A percentile compares a stretch with the other conserved stretches of the same genome.
Conservation (phyloP, 2,329 filamentous ascomycete species). For the Alternaria panax region DNA sequence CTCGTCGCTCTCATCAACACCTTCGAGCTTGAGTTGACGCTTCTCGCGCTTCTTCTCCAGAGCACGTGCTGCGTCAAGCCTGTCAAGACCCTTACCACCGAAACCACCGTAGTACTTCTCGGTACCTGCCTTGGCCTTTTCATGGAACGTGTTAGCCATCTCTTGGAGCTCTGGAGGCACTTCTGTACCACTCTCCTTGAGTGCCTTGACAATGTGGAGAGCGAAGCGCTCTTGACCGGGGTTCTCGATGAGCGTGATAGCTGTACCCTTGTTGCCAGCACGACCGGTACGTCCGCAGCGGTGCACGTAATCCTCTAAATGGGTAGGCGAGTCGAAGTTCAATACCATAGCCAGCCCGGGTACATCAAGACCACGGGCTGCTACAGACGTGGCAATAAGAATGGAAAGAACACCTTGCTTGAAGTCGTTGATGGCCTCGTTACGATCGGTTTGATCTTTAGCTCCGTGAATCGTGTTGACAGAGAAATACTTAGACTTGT, state of each 20-base stretch:
- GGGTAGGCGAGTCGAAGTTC: constrained; percentile 93
- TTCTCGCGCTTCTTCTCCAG: constrained; percentile 81
- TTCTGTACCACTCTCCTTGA: constrained; percentile 88
- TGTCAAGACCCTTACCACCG: constrained; percentile 91
- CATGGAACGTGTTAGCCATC: constrained; percentile 73
- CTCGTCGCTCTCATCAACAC: constrained; percentile 86
- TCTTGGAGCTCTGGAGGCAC: constrained; percentile 74
- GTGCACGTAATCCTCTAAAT: constrained; percentile 96
- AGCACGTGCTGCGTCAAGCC: constrained; percentile 89
- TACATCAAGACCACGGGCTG: constrained; percentile 92
- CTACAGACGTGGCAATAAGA: constrained; percentile 92
- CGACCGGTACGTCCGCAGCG: constrained; percentile 91
- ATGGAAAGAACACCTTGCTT: constrained; percentile 82
- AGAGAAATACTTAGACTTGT: constrained; percentile 55
- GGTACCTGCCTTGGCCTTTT: constrained; percentile 92
- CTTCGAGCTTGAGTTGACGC: constrained; percentile 81
- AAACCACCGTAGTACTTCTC: constrained; percentile 88
- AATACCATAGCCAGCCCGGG: constrained; percentile 95
- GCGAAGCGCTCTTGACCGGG: constrained; percentile 92
- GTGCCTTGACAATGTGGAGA: constrained; percentile 84
- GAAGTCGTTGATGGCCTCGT: constrained; percentile 46
- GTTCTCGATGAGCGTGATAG: constrained; percentile 92
- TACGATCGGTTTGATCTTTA: constrained; percentile 64
- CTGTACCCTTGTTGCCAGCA: constrained; percentile 92
- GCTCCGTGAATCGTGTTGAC: constrained; percentile 74